phyloP scores from a whole-genome alignment of 2,329 filamentous ascomycete species.

The Coniochaeta prunicola region DNA sequence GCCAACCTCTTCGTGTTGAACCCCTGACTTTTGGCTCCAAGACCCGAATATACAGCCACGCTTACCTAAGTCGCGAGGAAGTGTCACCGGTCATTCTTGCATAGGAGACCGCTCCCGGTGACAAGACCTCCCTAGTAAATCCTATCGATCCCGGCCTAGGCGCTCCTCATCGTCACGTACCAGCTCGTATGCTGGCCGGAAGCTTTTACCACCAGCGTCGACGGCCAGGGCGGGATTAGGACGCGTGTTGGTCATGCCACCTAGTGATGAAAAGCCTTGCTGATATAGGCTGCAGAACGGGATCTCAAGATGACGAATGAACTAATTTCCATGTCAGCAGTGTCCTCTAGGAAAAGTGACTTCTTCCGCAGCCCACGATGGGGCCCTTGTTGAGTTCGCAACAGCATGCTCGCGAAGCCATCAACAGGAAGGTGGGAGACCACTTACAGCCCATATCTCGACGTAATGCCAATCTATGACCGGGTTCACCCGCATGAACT shows the following conservation, averaged over 20 bases:
- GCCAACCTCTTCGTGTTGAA: neutral
- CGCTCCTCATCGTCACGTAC: conserved; percentile 71
- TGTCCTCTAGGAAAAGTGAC: neutral
- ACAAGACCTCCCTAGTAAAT: neutral
- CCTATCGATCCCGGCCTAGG: conserved; percentile 58
- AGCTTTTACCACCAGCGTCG: conserved; percentile 30
- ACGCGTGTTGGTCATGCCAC: conserved; percentile 79
- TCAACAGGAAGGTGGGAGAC: neutral
- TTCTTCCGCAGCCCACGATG: neutral
- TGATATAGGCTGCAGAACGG: conserved; percentile 87
- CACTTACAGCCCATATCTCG: conserved; percentile 83
- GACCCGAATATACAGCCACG: neutral
- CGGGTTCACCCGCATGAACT: conserved; percentile 88
- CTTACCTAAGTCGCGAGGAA: neutral
- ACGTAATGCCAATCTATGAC: conserved; percentile 97
- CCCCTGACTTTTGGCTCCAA: neutral
- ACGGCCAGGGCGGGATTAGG: conserved; percentile 68
- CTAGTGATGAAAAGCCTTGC: conserved; percentile 81
- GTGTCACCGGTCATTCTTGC: neutral
- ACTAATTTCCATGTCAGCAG: conserved; percentile 38
- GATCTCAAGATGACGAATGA: conserved; percentile 70
- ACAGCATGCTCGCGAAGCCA: neutral
- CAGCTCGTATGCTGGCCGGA: conserved; percentile 70
- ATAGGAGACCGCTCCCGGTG: neutral
- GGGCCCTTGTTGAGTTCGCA: neutral